Evolutionary conservation across 805 yeast species (phyloP), one percentile per base, ranked within the genome.

Genomic region (Metschnikowia peoriensis): DNA sequence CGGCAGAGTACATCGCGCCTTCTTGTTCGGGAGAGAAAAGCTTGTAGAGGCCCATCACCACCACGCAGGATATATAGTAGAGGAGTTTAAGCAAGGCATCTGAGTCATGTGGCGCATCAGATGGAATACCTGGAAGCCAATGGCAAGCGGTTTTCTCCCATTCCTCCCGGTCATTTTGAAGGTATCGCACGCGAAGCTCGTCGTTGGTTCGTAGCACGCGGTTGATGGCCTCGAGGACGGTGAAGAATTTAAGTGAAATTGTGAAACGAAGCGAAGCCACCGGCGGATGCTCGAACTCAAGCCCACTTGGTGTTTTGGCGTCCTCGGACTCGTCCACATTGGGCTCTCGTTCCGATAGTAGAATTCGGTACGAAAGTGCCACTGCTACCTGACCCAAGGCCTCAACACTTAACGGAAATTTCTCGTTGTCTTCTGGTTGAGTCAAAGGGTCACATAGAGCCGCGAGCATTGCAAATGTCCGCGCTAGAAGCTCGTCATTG

Each of bases 341-440:
- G 14, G 11, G 35, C 35, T 44, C 46, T 22, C 49, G 42, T 38
- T 50, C 49, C 11, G 56, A 40, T 54, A 54, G 53, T 52, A 64
- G 40, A 49, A 58, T 61, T 60, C 46, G 72, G 55, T 43, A 58
- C 2, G 53, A 44, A 14, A 82, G 64, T 0, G 81, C 80, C 8
- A 83, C 65, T 27, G 82, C 67, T 45, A 83, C 57, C 54, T 81
- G 81, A 16, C 85, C 76, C 11, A 84, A 61, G n/a, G 77, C 63
- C 54, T 83, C 84, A 7, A 85, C 64, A 9, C 89, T 84, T 15
- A 84, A 69, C 1, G 83, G 69, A 49, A 73, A 68, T 11, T 69
- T 66, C 51, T 82, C 86, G 27, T 75, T 76, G 40, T 85, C 88
- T 28, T 78, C 76, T 0, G 94, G 91, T 59, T 85, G 89, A 0